Evolutionary conservation across 306 rosid species (phyloP), one percentile per base, ranked within the genome.

Genomic region (Lathyrus aphaca): DNA sequence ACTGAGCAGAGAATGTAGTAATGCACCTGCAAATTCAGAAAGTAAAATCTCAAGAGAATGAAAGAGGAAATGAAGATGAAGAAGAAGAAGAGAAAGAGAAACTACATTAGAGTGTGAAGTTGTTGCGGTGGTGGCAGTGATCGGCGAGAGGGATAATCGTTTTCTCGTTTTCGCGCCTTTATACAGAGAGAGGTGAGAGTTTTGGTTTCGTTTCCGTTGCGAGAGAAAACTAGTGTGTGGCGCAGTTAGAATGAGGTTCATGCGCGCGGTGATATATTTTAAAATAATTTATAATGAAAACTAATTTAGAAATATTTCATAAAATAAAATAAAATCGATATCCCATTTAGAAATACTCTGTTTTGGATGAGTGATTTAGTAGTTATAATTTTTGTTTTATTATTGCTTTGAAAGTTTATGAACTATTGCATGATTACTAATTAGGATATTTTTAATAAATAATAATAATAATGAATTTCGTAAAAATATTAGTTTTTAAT

Each of bases 121-220:
- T 4, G 9, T 55, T 13, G n/a, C 51, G 19, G 53, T 64, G 69
- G 48, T 39, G 64, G 38, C 13, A 71, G 37, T 13, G 44, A 59
- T 15, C 42, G 43, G 42, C 5, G 64, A 38, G 69, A 15, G 51
- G 21, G 10, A 38, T 23, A 18, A 6, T 25, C 15, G 5, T 19
- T 59, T 79, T 72, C 79, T 32, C 15, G 5, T 19, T 59, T 79
- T 72, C 79, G 66, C 82, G 81, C 77, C 75, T 72, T 82, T 82
- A 55, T 68, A 35, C 14, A 50, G 40, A 42, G 72, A 15, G 74
- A 63, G 29, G 65, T 54, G 18, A 40, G 35, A 6, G 39, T 56
- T 62, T 62, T 21, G 23, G 15, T 62, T 62, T 43, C 39, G 9
- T 35, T 68, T 39, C 61, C 0, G 69, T 63, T 54, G 44, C 3